phyloP scores from a whole-genome alignment of 2,329 filamentous ascomycete species.

The Epichloe coenophiala region DNA sequence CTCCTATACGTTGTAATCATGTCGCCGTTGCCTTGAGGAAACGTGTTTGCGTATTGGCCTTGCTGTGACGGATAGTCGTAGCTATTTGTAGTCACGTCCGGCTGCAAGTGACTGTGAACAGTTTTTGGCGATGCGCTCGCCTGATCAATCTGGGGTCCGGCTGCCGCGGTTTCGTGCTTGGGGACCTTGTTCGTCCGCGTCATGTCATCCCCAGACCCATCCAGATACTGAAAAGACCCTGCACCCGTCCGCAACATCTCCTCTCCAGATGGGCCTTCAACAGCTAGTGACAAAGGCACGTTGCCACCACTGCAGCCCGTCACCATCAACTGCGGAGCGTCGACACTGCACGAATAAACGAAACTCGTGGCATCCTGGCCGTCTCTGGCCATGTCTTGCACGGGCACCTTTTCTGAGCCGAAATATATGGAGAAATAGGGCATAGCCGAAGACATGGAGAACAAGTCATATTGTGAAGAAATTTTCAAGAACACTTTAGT shows the following conservation, averaged over 20 bases:
- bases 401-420: slow-evolving; percentile 55
- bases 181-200: slow-evolving; percentile 23
- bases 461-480: slow-evolving; percentile 60
- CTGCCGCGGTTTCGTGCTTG: slow-evolving; percentile 24
- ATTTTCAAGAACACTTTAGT: slow-evolving; percentile 63
- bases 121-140: slow-evolving; percentile 29
- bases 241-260: slow-evolving; percentile 36
- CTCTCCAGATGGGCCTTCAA: slow-evolving; percentile 38
- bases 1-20: slow-evolving; percentile 44
- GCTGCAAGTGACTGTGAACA: slow-evolving; percentile 22
- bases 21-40: slow-evolving; percentile 29
- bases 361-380: slow-evolving; percentile 45
- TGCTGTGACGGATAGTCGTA: slow-evolving; percentile 33
- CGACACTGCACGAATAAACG: slow-evolving; percentile 58
- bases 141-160: slow-evolving; percentile 24
- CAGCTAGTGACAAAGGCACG: slow-evolving; percentile 41
- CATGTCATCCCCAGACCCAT: slow-evolving; percentile 34
- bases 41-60: slow-evolving; percentile 24
- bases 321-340: slow-evolving; percentile 49
- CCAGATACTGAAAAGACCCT: slow-evolving; percentile 35
- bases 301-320: slow-evolving; percentile 35
- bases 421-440: slow-evolving; percentile 57
- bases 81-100: slow-evolving; percentile 28
- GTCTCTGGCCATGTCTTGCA: slow-evolving; percentile 48
- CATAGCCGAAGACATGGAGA: slow-evolving; percentile 38